Conservation (phyloP, 2,329 filamentous ascomycete species). For the Botryosphaeria dothidea region DNA sequence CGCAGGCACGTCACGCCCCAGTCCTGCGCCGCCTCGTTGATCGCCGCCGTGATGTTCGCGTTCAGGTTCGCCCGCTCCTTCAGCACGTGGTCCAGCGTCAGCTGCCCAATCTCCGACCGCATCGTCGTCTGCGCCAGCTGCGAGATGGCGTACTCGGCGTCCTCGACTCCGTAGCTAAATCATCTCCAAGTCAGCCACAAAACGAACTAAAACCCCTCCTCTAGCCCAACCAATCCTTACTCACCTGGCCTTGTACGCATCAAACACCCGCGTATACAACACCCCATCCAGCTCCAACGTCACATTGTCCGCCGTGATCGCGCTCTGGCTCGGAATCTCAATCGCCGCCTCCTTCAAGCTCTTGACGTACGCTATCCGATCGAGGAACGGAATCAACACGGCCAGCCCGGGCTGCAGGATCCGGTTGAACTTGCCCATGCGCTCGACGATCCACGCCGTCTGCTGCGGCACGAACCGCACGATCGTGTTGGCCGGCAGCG, state of each 20-base stretch:
- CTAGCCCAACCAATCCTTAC: too few relatives aligned
- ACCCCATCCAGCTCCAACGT: constrained; percentile 95
- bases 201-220: neutral
- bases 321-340: constrained; percentile 96
- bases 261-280: constrained; percentile 92
- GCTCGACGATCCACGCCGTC: constrained; percentile 98
- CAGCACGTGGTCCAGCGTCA: constrained; percentile 93
- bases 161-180: constrained; percentile 89
- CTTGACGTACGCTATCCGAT: constrained; percentile 97
- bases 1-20: constrained; percentile 96
- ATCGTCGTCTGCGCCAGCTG: constrained; percentile 98
- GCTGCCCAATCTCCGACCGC: constrained; percentile 96
- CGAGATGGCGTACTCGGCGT: constrained; percentile 97
- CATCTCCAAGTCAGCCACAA: neutral
- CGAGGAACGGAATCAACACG: constrained; percentile 83
- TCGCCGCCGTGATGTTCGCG: constrained; percentile 96
- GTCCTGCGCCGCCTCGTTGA: constrained; percentile 95
- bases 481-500: constrained; percentile 87
- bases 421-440: constrained; percentile 96
- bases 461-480: constrained; percentile 98
- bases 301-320: constrained; percentile 98
- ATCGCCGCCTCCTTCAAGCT: constrained; percentile 94
- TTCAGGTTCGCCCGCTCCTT: constrained; percentile 97
- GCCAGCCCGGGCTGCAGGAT: constrained; percentile 92
- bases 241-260: constrained; percentile 95